Conservation (phyloP, 2,329 filamentous ascomycete species). For the Claviceps sp. region DNA sequence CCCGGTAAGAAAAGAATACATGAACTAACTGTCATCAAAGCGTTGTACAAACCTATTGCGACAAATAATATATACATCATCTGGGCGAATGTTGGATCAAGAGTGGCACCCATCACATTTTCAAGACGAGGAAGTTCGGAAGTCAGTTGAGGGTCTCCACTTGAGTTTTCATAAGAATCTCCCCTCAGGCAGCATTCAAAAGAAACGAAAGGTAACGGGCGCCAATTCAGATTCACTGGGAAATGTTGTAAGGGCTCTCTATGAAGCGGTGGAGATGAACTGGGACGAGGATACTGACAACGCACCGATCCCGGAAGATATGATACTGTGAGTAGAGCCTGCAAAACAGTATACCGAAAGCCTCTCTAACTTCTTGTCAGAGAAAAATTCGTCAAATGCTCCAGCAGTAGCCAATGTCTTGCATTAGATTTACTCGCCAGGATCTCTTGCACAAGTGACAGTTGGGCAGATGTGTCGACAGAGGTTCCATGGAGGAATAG, state of each 20-base stretch:
- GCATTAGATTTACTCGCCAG: conserved; percentile 42
- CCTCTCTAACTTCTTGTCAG: conserved; percentile 17
- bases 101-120: conserved; percentile 17
- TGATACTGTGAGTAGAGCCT: conserved; percentile 32
- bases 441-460: conserved; percentile 21
- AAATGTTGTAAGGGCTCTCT: conserved; percentile 12
- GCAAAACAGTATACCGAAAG: not conserved
- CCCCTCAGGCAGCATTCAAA: conserved; percentile 9
- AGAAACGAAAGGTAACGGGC: conserved; percentile 17
- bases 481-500: not conserved
- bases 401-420: conserved; percentile 36
- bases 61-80: conserved; percentile 12
- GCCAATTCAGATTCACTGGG: conserved; percentile 10
- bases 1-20: not conserved
- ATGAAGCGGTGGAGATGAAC: conserved; percentile 17
- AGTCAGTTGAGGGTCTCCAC: conserved; percentile 15
- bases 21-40: conserved; percentile 9
- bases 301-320: conserved; percentile 18
- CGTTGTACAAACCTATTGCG: conserved; percentile 17
- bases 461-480: not conserved
- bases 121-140: conserved; percentile 15
- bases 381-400: conserved; percentile 29
- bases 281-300: conserved; percentile 6
- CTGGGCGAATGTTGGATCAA: conserved; percentile 12
- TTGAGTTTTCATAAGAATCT: conserved; percentile 13